phyloP scores from a whole-genome alignment of 73 alveolate genomes.

The Durusdinium trenchii region DNA sequence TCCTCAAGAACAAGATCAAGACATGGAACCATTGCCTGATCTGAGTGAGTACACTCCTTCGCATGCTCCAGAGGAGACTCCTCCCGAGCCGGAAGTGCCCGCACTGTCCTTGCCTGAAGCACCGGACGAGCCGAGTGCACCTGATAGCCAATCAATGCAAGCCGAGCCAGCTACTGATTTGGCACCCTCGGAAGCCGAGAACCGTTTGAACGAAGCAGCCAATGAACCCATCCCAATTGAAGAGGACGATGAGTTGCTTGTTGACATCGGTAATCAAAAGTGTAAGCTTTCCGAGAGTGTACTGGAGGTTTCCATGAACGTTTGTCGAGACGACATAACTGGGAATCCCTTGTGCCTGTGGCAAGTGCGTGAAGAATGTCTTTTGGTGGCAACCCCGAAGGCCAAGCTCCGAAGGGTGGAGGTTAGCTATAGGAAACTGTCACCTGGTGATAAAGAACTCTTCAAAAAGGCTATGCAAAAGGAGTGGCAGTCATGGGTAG shows the following conservation, averaged over 20 bases:
- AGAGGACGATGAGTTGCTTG: not conserved
- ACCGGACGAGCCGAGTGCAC: no score
- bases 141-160: no score
- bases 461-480: not conserved
- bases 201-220: not conserved
- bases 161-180: no score
- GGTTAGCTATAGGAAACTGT: not conserved
- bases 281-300: not conserved
- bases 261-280: not conserved
- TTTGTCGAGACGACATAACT: not conserved
- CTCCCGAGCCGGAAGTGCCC: no score
- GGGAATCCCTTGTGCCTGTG: not conserved
- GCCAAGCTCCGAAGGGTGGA: not conserved
- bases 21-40: no score
- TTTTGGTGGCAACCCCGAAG: not conserved
- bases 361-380: not conserved
- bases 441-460: not conserved
- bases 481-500: slow-evolving; percentile 28
- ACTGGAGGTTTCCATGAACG: not conserved
- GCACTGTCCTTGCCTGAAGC: no score
- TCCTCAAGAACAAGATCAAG: no score
- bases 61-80: no score
- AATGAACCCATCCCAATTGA: not conserved
- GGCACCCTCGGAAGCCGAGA: no score
- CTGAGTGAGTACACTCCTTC: no score